These are phyloP conservation scores for Lactarius hengduanensis DNA, from an alignment of 768 basidiomycete genomes.

Conservation along the genomic window DNA sequence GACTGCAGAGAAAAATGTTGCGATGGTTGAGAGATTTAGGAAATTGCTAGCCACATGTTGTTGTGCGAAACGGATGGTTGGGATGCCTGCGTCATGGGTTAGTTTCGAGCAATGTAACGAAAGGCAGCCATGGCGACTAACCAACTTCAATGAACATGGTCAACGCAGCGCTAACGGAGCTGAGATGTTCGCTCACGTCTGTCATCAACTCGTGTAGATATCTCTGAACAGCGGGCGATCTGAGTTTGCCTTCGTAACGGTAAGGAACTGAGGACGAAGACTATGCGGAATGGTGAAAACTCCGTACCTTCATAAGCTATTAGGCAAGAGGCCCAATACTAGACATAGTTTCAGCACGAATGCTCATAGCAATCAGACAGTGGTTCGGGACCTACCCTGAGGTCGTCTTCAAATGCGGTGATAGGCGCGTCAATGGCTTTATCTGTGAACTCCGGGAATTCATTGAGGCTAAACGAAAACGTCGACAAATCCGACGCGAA, in stretches of 20 bases:
- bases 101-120: background rate
- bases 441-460: constrained; percentile 77
- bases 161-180: constrained; percentile 62
- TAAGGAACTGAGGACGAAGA: background rate
- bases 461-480: constrained; percentile 68
- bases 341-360: constrained; percentile 2
- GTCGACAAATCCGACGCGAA: constrained; percentile 64
- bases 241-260: constrained; percentile 57
- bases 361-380: constrained; percentile 11
- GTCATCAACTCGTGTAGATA: constrained; percentile 68
- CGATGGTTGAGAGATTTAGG: constrained; percentile 73
- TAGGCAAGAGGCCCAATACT: constrained; percentile 78
- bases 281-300: constrained; percentile 4
- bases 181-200: constrained; percentile 75
- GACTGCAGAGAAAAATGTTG: constrained; percentile 75
- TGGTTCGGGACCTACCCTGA: constrained; percentile 46
- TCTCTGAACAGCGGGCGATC: constrained; percentile 67
- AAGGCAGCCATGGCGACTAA: constrained; percentile 36
- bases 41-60: constrained; percentile 69
- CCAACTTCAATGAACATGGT: constrained; percentile 76
- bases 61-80: constrained; percentile 73
- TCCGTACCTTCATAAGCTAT: constrained; percentile 57
- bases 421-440: constrained; percentile 70
- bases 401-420: constrained; percentile 63
- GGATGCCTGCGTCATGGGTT: constrained; percentile 49